Evolutionary conservation across 1,284 basidiomycete genomes (phyloP), one percentile per base, ranked within the genome.

Genomic region (Sutorius eximius): DNA sequence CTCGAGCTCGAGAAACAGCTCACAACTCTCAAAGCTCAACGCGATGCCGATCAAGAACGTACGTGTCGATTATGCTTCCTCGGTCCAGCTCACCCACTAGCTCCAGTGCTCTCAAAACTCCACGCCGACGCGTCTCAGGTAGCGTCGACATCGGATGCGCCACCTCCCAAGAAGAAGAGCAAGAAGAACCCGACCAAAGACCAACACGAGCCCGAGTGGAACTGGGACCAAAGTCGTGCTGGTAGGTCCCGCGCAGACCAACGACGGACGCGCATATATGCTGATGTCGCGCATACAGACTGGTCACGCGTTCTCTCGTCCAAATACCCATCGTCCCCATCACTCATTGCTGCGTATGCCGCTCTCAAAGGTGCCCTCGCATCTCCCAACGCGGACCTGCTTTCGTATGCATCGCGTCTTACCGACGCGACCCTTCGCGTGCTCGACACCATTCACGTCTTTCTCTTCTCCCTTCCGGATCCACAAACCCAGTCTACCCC

Each of bases 1-100:
- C 65, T 69, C 38, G 54, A 58, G 22, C 67, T 71, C 24, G 69
- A 69, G 53, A 56, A 49, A 51, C 59, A 65, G 18, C 58, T 69
- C 13, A n/a, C 58, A 24, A 34, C 37, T 2, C 56, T 69, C 44
- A 59, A 70, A 44, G 46, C 58, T 24, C 53, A 57, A 32, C 56
- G 53, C 16, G 57, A 68, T 45, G 57, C 52, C 1, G 63, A 68
- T 42, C 59, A 64, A 34, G 58, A 56, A 37, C 13, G 66, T 69
- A 51, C 30, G 65, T 59, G 29, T 34, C 18, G 8, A 33, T 2
- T 33, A 27, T 20, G 0, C 45, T 16, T 16, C 2, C 13, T 9
- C 1, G 5, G 3, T 45, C 7, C 16, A 20, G 6, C 37, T 52
- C 12, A 52, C 48, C 6, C 20, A 20, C 40, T 4, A 33, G 30